Base-by-base conservation (phyloP, 495 filamentous ascomycete species). In the Penicillium silybi region DNA sequence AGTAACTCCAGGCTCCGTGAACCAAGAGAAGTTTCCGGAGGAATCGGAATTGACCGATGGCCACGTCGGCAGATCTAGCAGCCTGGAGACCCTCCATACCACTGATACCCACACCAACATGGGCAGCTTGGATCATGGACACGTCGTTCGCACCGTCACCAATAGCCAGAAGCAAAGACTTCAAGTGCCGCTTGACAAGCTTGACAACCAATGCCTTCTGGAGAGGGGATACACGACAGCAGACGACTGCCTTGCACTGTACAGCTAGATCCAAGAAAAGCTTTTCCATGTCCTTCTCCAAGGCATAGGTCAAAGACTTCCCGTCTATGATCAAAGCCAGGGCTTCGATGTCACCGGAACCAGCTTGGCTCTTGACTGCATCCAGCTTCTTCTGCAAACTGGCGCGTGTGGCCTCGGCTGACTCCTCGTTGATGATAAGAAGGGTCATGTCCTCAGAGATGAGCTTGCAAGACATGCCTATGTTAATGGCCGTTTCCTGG, bases 401-500 rank as follows among this genome's bases (percentile, higher is more conserved):
- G 46, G 91, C 85, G 32, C 88, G 75, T 2, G 95, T 97, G 15
- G 82, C 87, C 22, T 72, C 68, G 9, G 88, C 72, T 25, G 63
- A 80, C 46, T 96, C 91, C 63, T 99, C 92, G 59, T 99, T 99
- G 61, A 99, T 79, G 64, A 99, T 95, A 46, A 99, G 75, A 11
- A 99, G 77, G 50, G 92, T 95, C 95, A 99, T 99, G 56, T 99
- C 95, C 67, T 99, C 95, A 42, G 90, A 96, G 41, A 99, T 90
- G 20, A 99, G 79, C 74, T 97, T 97, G 71, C 95, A 99, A 62
- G 90, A 96, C 95, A 99, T 99, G 50, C 95, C 95, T 61, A 99
- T 99, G 63, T 99, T 99, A 75, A 99, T 99, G 44, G 95, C 95
- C 42, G 95, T 99, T 66, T 99, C 95, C 66, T 99, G 95, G 62